Conservation (phyloP, 352 stramenopile species). For the Globisporangium canariense region DNA sequence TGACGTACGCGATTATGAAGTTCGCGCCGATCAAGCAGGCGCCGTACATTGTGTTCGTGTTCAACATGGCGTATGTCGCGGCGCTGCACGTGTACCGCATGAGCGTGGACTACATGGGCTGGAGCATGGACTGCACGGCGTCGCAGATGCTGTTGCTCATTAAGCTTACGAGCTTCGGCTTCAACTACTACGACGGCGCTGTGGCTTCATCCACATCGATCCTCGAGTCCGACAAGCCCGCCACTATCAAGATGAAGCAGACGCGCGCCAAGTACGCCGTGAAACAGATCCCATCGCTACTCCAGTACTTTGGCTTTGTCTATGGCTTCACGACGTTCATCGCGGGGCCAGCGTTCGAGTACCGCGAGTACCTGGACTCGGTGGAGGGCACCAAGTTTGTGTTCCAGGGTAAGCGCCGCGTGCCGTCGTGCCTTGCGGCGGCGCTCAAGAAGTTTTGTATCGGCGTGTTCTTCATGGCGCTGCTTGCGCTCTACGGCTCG, state of each 20-base stretch:
- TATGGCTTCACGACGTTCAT: constrained; percentile 97
- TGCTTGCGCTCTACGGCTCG: constrained; percentile 41
- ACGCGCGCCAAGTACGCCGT: constrained; percentile 54
- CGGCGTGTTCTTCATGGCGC: constrained; percentile 49
- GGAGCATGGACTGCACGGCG: constrained; percentile 82
- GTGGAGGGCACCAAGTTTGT: constrained; percentile 52
- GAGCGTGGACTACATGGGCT: constrained; percentile 94
- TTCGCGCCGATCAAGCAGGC: constrained; percentile 43
- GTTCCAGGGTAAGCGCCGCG: constrained; percentile 28
- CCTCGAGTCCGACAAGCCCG: constrained; percentile 25
- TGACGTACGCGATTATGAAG: constrained; percentile 85
- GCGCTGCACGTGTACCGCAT: constrained; percentile 93
- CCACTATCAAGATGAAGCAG: constrained; percentile 27
- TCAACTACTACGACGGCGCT: constrained; percentile 94
- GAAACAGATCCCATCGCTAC: constrained; percentile 74
- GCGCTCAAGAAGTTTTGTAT: constrained; percentile 53
- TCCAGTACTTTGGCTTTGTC: constrained; percentile 96
- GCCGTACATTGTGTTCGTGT: constrained; percentile 88
- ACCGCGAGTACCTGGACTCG: constrained; percentile 88
- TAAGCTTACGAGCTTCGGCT: constrained; percentile 97
- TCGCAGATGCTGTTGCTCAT: constrained; percentile 94
- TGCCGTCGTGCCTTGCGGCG: constrained; percentile 29
- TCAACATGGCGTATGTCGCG: constrained; percentile 92
- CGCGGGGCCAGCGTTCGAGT: constrained; percentile 94
- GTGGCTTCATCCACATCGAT: constrained; percentile 25